A percentile compares a stretch with the other conserved stretches of the same genome.
Conservation (phyloP, 371 early-diverging fungal species). For the Batrachochytrium dendrobatidis region DNA sequence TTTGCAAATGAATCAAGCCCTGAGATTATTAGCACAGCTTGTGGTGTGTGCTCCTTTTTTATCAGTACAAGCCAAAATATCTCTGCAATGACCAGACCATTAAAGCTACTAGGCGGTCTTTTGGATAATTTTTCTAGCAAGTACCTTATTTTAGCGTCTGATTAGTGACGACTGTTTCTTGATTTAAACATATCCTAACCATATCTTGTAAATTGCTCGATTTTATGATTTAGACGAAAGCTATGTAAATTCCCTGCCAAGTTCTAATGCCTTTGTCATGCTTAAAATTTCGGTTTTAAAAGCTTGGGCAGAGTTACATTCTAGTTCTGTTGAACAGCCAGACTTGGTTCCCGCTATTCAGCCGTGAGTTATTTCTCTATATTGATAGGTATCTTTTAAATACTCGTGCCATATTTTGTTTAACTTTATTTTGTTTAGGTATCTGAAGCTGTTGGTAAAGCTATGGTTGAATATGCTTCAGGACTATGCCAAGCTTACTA, state of each 20-base stretch:
- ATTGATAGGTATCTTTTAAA: conserved; percentile 2
- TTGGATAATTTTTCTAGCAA: conserved; percentile 65
- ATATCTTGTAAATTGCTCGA: neutral
- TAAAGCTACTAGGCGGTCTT: conserved; percentile 61
- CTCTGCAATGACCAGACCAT: conserved; percentile 61
- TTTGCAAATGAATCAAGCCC: conserved; percentile 71
- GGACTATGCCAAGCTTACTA: conserved; percentile 28
- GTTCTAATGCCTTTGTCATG: conserved; percentile 65
- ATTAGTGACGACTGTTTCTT: neutral
- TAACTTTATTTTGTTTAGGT: neutral
- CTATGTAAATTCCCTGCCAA: conserved; percentile 1
- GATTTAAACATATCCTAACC: neutral
- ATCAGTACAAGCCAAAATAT: conserved; percentile 77
- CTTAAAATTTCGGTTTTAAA: conserved; percentile 67
- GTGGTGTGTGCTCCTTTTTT: conserved; percentile 76
- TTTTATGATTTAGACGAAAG: neutral
- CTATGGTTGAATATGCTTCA: conserved; percentile 28
- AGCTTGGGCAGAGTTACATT: conserved; percentile 77
- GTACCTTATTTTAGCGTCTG: too few species aligned
- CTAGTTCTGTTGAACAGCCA: conserved; percentile 46
- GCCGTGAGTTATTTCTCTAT: conserved; percentile 39
- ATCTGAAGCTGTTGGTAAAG: conserved; percentile 19
- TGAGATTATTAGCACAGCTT: conserved; percentile 70
- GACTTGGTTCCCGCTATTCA: conserved; percentile 57
- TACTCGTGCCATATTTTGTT: neutral